Base-by-base conservation (phyloP, 371 early-diverging fungal species). In the Mucor indicus region DNA sequence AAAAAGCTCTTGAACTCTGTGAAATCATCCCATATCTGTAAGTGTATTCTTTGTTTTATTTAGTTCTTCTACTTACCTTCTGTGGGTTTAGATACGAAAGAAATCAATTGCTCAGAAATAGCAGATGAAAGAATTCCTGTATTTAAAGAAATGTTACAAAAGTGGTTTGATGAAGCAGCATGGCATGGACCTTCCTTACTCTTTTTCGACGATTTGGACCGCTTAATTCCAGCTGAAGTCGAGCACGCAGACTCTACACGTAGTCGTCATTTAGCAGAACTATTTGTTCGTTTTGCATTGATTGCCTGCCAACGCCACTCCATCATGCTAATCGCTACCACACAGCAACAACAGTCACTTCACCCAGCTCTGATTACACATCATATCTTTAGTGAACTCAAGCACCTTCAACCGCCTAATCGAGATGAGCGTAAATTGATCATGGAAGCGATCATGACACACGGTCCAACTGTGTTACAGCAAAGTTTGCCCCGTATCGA, bases 181-280 rank as follows among this genome's bases (percentile, higher is more conserved):
- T 88, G 82, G 80, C 83, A 84, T 49, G 72, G 86, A 32, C 99
- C 95, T 17, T 89, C 90, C 38, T 61, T 95, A 12, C 60, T 98
- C 24, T 90, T 95, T 48, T 90, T 98, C 53, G 99, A 99, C 63
- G 98, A 98, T 57, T 75, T 99, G 50, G 99, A 99, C 58, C 81
- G 93, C 1, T 72, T 99, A 31, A 74, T 87, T 15, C 90, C 91
- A 13, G 89, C 90, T 0, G 92, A 90, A 55, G 80, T 85, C 16
- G 94, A 94, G 60, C 85, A 90, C 44, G 80, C 82, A 1, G 87
- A 87, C 46, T 83, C 86, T 0, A 79, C 79, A 27, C 69, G 87
- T 22, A 80, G 84, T 6, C 69, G 81, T 6, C 90, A 89, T 48
- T 60, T 91, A 17, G 80, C 89, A 1, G 87, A 88, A 38, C 55